Base-by-base conservation (phyloP, 768 basidiomycete species). In the Kwoniella mangroviensis region DNA sequence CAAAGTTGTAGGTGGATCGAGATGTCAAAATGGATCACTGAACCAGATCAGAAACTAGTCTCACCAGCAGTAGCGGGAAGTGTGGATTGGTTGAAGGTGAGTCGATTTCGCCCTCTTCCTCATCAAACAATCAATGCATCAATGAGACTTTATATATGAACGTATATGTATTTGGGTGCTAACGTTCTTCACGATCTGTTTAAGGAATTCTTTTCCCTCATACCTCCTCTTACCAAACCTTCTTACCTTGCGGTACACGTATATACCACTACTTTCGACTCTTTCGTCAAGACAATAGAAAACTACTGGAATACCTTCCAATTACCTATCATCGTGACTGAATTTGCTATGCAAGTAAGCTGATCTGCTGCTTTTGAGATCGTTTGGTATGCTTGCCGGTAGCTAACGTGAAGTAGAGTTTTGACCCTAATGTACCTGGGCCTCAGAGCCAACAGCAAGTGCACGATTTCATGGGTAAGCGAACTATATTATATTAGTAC, bases 401-500 rank as follows among this genome's bases (percentile, higher is more conserved):
- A 15, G 4, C 34, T 13, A 49, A 40, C 34, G 34, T 34, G 34
- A 34, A 6, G 17, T 24, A 79, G 73, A 80, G 79, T 64, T 80
- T 78, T 62, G 73, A 77, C 28, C 69, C 73, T 19, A 65, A 61
- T 51, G 77, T 78, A 11, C 79, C 79, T 12, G 72, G 72, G 15
- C 75, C 79, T 4, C 26, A 52, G 24, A 62, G 21, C 43, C 73
- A 75, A 54, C 79, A 80, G 53, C 75, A 80, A 69, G 79, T 80
- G 0, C 79, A 80, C 57, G 79, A 80, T 57, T 80, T 76, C 60
- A 80, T 80, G 79, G 79, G 79, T 79, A 24, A 65, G 75, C 12
- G 42, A 11, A n/a, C 28, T 45, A 60, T 15, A 7, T 34, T 34
- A 7, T 34, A 34, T 34, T 7, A 7, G 34, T 34, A 34, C 34